Percentiles rank a stretch among this genome's conserved stretches.
phyloP scores from a whole-genome alignment of 2,329 filamentous ascomycete species.

The Emydomyces testavorans region DNA sequence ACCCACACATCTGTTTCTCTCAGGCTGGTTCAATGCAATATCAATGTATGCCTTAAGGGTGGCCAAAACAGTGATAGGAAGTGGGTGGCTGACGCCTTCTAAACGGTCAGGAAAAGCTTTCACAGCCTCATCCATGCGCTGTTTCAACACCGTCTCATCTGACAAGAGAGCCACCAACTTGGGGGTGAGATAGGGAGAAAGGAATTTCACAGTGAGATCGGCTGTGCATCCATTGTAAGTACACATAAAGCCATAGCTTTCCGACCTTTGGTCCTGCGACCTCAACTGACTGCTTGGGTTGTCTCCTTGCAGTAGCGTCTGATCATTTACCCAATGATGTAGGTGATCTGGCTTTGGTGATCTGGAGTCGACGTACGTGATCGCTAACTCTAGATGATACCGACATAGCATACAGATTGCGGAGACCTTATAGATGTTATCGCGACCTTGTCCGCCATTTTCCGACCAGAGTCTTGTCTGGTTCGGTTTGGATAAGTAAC shows the following conservation, averaged over 20 bases:
- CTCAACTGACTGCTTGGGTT: slow-evolving; percentile 13
- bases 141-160: slow-evolving; percentile 41
- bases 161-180: slow-evolving; percentile 43
- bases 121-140: slow-evolving; percentile 44
- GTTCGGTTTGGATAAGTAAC: slow-evolving; percentile 45
- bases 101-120: slow-evolving; percentile 43
- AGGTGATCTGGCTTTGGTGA: slow-evolving; percentile 42
- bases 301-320: slow-evolving; percentile 23
- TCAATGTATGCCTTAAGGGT: slow-evolving; percentile 49
- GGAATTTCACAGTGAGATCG: slow-evolving; percentile 41
- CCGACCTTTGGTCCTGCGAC: slow-evolving; percentile 27
- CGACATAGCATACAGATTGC: slow-evolving; percentile 52
- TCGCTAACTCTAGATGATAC: slow-evolving; percentile 48
- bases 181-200: slow-evolving; percentile 40
- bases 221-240: slow-evolving; percentile 47
- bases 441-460: slow-evolving; percentile 23
- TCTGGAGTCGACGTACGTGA: slow-evolving; percentile 40
- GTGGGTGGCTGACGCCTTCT: slow-evolving; percentile 42
- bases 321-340: slow-evolving; percentile 48
- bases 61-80: slow-evolving; percentile 44
- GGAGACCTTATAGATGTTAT: slow-evolving; percentile 45
- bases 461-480: slow-evolving; percentile 40
- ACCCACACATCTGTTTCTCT: slow-evolving; percentile 45
- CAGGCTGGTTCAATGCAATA: slow-evolving; percentile 44
- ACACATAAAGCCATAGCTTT: slow-evolving; percentile 47